These are phyloP conservation scores for Elongisporangium prolatum DNA, from an alignment of 352 stramenopile genomes.

Conservation along the genomic window DNA sequence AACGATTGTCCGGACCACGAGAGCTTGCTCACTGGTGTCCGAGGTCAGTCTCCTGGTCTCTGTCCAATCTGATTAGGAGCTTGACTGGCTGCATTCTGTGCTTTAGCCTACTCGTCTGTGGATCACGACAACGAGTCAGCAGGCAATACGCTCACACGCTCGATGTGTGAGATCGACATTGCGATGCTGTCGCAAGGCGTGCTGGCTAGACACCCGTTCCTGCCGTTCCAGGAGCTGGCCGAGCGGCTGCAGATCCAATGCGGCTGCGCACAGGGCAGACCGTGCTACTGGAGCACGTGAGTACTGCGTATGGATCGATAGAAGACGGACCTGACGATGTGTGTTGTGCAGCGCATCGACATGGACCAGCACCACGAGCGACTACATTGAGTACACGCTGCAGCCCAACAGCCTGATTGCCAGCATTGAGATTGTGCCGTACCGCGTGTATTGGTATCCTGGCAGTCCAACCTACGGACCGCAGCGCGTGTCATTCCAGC, in stretches of 20 bases:
- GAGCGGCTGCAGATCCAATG: conserved; percentile 56
- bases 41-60: conserved; percentile 13
- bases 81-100: not conserved
- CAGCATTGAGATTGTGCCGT: conserved; percentile 55
- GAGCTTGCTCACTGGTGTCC: conserved; percentile 6
- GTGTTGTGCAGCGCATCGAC: conserved; percentile 26
- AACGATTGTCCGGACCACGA: not conserved
- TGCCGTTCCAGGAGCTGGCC: conserved; percentile 31
- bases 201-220: conserved; percentile 13
- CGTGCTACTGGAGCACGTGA: conserved; percentile 84
- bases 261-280: conserved; percentile 48
- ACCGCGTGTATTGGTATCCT: conserved; percentile 76
- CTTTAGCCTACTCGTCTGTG: conserved; percentile 38
- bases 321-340: no score
- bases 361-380: conserved; percentile 25
- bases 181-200: conserved; percentile 17
- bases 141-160: conserved; percentile 41
- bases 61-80: not conserved
- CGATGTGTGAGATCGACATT: conserved; percentile 34
- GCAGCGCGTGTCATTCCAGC: conserved; percentile 44
- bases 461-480: conserved; percentile 67
- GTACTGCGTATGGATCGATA: conserved; percentile 5
- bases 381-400: conserved; percentile 69
- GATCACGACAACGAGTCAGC: conserved; percentile 44
- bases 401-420: conserved; percentile 34